A percentile compares a stretch with the other conserved stretches of the same genome.
Evolutionary conservation across 768 basidiomycete species (phyloP).

Genomic region (Pleurotus ostreatus): DNA sequence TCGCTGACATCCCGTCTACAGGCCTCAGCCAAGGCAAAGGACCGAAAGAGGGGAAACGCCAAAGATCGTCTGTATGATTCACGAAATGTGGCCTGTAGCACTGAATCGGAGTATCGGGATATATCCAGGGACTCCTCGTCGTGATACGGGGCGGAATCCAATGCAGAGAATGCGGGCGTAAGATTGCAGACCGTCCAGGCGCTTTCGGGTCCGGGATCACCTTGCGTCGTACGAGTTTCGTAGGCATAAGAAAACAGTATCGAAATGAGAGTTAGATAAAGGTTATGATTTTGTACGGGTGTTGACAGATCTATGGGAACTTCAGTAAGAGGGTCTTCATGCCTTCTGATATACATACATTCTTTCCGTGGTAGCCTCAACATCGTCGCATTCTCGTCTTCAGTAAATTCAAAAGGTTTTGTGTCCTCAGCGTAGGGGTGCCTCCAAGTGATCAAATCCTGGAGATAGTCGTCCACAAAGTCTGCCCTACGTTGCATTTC

Average conservation of each 20-base stretch:
- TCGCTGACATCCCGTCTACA: constrained; percentile 63
- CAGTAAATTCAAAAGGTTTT: constrained; percentile 52
- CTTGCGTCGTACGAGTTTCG: constrained; percentile 71
- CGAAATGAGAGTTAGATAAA: constrained; percentile 68
- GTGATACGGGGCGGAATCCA: constrained; percentile 63
- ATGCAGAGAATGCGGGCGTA: constrained; percentile 76
- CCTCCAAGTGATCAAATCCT: constrained; percentile 63
- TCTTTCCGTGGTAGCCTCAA: constrained; percentile 53
- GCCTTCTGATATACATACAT: constrained; percentile 30
- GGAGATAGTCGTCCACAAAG: constrained; percentile 72
- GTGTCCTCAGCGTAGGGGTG: constrained; percentile 43
- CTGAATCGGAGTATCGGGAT: constrained; percentile 32
- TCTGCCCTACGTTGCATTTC: constrained; percentile 58
- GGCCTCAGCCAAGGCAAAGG: constrained; percentile 66
- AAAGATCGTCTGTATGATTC: constrained; percentile 73
- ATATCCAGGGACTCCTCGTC: neutral
- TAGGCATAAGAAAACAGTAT: constrained; percentile 81
- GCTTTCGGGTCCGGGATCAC: constrained; percentile 83
- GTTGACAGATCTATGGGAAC: constrained; percentile 54
- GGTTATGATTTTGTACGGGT: constrained; percentile 46
- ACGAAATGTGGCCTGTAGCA: constrained; percentile 47
- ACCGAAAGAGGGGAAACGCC: constrained; percentile 76
- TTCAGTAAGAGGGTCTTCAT: neutral
- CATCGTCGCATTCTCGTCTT: constrained; percentile 68
- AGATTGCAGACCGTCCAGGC: constrained; percentile 80